A percentile compares a stretch with the other conserved stretches of the same genome.
These are phyloP conservation scores for Cryphonectria carpinicola DNA, from an alignment of 2,329 filamentous ascomycete species.

Conservation along the genomic window DNA sequence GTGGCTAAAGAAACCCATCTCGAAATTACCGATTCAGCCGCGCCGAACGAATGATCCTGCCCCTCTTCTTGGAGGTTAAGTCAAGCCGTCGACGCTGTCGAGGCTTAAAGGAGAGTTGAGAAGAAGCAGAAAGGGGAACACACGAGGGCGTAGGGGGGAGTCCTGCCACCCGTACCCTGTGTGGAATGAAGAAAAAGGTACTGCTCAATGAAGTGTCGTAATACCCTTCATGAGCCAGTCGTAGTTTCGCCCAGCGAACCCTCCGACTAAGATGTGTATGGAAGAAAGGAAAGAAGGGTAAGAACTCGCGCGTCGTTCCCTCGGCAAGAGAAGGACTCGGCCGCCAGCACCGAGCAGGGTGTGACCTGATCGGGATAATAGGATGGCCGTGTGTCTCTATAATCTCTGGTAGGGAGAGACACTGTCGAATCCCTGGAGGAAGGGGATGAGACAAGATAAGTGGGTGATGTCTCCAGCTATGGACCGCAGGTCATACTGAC, in stretches of 20 bases:
- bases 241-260: constrained; percentile 41
- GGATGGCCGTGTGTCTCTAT: constrained; percentile 6
- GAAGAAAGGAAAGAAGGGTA: neutral
- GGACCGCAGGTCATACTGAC: constrained; percentile 24
- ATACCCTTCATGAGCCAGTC: constrained; percentile 38
- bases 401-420: constrained; percentile 18
- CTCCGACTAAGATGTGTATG: constrained; percentile 35
- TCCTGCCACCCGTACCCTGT: constrained; percentile 20
- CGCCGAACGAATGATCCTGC: constrained; percentile 24
- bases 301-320: neutral
- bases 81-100: constrained; percentile 33
- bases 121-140: constrained; percentile 21
- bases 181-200: constrained; percentile 19
- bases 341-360: neutral
- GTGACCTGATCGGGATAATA: neutral
- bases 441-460: constrained; percentile 20
- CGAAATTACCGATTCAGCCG: constrained; percentile 20
- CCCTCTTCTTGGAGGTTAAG: constrained; percentile 25
- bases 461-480: constrained; percentile 25
- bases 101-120: constrained; percentile 23
- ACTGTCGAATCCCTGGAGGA: constrained; percentile 9
- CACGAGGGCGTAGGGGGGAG: constrained; percentile 30
- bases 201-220: constrained; percentile 15
- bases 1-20: constrained; percentile 70
- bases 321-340: neutral